A percentile compares a stretch with the other conserved stretches of the same genome.
phyloP scores from a whole-genome alignment of 1,139 yeast genomes.

The Sugiyamaella novakii region DNA sequence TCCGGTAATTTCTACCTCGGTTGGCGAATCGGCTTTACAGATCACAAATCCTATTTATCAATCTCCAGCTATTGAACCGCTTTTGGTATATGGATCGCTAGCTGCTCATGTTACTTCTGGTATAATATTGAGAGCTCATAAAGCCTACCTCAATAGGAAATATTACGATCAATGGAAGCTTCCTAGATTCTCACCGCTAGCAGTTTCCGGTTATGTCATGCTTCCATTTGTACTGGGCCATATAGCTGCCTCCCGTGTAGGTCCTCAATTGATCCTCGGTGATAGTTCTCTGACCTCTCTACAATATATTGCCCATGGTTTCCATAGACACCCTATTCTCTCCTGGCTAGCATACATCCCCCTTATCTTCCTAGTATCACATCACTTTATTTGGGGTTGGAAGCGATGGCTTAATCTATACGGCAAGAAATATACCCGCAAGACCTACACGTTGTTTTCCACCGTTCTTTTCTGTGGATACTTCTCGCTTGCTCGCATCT shows the following conservation, averaged over 20 bases:
- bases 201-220: conserved; percentile 62
- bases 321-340: conserved; percentile 33
- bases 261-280: conserved; percentile 60
- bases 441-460: conserved; percentile 19
- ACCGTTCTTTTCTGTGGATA: conserved; percentile 23
- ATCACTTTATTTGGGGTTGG: conserved; percentile 50
- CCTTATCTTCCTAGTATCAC: conserved; percentile 40
- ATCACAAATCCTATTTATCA: conserved; percentile 67
- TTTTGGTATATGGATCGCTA: conserved; percentile 52
- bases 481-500: conserved; percentile 26
- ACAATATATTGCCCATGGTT: conserved; percentile 54
- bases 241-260: conserved; percentile 50
- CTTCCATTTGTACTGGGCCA: conserved; percentile 54
- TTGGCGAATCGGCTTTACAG: conserved; percentile 60
- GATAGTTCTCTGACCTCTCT: conserved; percentile 62
- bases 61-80: conserved; percentile 52
- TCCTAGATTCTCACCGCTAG: conserved; percentile 51
- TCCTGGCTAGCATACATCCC: conserved; percentile 38
- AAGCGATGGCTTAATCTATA: conserved; percentile 40
- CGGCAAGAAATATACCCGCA: conserved; percentile 24
- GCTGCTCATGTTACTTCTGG: conserved; percentile 60
- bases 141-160: conserved; percentile 39
- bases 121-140: conserved; percentile 48
- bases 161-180: conserved; percentile 31
- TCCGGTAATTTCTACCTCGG: conserved; percentile 53